Percentiles rank a stretch among this genome's conserved stretches.
Conservation (phyloP, 129 eudicot genomes). For the Sambucus nigra region DNA sequence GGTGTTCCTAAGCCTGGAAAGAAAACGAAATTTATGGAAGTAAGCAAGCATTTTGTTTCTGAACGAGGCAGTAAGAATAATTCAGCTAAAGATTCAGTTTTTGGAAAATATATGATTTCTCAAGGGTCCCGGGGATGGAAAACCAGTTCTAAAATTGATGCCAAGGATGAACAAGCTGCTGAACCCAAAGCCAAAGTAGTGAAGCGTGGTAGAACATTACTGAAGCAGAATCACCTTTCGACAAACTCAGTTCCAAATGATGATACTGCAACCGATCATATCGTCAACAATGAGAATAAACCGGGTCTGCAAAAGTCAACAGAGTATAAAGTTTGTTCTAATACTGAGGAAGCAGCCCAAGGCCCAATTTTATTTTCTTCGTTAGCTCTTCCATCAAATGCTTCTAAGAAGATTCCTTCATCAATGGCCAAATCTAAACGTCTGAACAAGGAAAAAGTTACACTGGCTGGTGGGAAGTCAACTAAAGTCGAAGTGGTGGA, state of each 20-base stretch:
- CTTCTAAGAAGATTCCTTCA: conserved; percentile 28
- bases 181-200: conserved; percentile 38
- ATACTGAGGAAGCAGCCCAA: conserved; percentile 26
- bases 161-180: conserved; percentile 54
- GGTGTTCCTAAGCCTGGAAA: conserved; percentile 98
- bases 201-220: conserved; percentile 32
- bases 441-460: conserved; percentile 32
- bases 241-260: conserved; percentile 18
- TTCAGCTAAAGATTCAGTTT: conserved; percentile 29
- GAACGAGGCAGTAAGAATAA: conserved; percentile 35
- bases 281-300: conserved; percentile 27
- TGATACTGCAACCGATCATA: conserved; percentile 18
- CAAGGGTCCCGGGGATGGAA: conserved; percentile 43
- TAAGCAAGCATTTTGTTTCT: conserved; percentile 66
- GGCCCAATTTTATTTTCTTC: conserved; percentile 29
- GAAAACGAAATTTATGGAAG: conserved; percentile 89
- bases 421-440: conserved; percentile 35
- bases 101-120: conserved; percentile 35
- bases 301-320: conserved; percentile 20
- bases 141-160: conserved; percentile 26
- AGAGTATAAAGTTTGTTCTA: conserved; percentile 26
- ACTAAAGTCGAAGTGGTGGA: conserved; percentile 40
- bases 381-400: conserved; percentile 18
- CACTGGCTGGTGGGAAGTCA: conserved; percentile 28
- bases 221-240: conserved; percentile 30